Conservation (phyloP, 108 stramenopile species). For the Fragilariopsis cylindrus region DNA sequence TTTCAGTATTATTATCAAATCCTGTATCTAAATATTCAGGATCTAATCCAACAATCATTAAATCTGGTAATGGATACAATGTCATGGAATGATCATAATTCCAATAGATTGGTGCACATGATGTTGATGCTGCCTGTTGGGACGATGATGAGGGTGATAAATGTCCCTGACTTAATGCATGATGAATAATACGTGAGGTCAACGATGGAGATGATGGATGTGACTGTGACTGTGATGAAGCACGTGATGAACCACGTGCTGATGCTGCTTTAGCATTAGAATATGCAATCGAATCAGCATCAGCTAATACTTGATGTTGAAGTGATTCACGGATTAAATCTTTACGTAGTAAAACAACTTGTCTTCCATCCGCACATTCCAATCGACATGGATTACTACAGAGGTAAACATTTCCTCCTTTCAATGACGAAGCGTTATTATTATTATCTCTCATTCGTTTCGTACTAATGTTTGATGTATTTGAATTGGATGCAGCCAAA, state of each 20-base stretch:
- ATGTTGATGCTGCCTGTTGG: slow-evolving; percentile 26
- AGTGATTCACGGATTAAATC: slow-evolving; percentile 84
- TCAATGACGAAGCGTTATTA: slow-evolving; percentile 1
- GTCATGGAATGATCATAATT: slow-evolving; percentile 88
- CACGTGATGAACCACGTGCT: no score
- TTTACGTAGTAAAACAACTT: slow-evolving; percentile 89
- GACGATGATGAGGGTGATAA: slow-evolving; percentile 54
- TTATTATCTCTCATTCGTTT: not conserved
- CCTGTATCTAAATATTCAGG: slow-evolving; percentile 14
- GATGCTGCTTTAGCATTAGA: not conserved
- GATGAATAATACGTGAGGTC: slow-evolving; percentile 57
- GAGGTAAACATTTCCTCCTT: slow-evolving; percentile 25
- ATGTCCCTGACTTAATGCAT: slow-evolving; percentile 90
- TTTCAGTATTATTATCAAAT: not conserved
- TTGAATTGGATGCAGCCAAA: not conserved
- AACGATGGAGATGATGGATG: slow-evolving; percentile 8
- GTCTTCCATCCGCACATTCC: slow-evolving; percentile 62
- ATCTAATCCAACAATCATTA: slow-evolving; percentile 66
- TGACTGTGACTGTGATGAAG: not conserved
- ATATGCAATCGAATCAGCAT: not conserved
- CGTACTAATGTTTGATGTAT: no score
- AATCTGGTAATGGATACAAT: slow-evolving; percentile 91
- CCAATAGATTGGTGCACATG: slow-evolving; percentile 82
- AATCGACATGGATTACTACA: slow-evolving; percentile 90
- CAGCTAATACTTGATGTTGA: slow-evolving; percentile 58